Conservation (phyloP, 768 basidiomycete genomes). For the Pluteus cervinus region DNA sequence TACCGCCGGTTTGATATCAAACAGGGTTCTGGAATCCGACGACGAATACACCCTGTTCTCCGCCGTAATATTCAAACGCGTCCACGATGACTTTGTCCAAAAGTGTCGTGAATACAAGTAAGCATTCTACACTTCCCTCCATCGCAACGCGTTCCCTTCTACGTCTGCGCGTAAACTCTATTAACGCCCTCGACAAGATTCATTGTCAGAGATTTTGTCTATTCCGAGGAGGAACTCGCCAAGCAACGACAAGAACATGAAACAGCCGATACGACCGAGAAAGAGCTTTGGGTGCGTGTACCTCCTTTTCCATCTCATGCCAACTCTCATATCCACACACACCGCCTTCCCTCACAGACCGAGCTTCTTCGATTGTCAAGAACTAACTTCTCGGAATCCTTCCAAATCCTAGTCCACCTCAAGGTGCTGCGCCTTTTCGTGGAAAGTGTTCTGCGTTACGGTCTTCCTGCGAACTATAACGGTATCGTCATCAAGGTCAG, state of each 20-base stretch:
- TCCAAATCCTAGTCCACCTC: slow-evolving; percentile 89
- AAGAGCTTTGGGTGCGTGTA: slow-evolving; percentile 92
- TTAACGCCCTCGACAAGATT: too few relatives aligned
- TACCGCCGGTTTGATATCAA: slow-evolving; percentile 31
- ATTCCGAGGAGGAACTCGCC: slow-evolving; percentile 72
- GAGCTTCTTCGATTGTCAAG: slow-evolving; percentile 86
- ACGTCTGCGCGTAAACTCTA: too few relatives aligned
- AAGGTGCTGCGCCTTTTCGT: slow-evolving; percentile 89
- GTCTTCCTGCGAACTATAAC: slow-evolving; percentile 86
- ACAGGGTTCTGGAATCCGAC: slow-evolving; percentile 70
- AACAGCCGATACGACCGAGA: slow-evolving; percentile 79
- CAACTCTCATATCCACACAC: not conserved
- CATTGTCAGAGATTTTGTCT: slow-evolving; percentile 91
- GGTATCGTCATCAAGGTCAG: slow-evolving; percentile 75
- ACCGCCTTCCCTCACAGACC: slow-evolving; percentile 45
- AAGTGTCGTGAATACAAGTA: slow-evolving; percentile 95
- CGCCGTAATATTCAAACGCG: slow-evolving; percentile 85
- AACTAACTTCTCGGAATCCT: slow-evolving; percentile 96
- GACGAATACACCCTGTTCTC: slow-evolving; percentile 84
- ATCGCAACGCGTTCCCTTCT: too few relatives aligned
- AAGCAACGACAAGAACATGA: slow-evolving; percentile 81
- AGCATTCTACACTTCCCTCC: slow-evolving; percentile 13
- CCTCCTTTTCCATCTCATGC: not conserved
- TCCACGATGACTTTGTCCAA: slow-evolving; percentile 89
- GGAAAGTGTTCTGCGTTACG: slow-evolving; percentile 94